Conservation (phyloP, 2,329 filamentous ascomycete species). For the Pseudogymnoascus sp. region DNA sequence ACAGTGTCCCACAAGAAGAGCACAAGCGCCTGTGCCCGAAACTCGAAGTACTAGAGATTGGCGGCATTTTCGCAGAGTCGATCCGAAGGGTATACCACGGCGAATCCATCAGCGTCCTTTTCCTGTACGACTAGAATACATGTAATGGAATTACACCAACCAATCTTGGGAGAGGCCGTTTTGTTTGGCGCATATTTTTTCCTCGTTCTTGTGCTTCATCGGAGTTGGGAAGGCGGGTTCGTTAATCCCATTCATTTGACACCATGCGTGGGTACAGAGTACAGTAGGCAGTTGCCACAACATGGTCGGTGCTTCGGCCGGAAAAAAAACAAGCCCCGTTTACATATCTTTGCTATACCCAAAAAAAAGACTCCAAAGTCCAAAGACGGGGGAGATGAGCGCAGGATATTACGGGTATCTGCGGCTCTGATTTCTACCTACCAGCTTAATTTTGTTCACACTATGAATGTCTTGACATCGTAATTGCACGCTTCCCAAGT, state of each 20-base stretch:
- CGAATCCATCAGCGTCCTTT: slow-evolving; percentile 93
- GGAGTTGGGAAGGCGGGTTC: slow-evolving; percentile 7
- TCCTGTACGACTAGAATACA: slow-evolving; percentile 61
- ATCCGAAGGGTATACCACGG: slow-evolving; percentile 95
- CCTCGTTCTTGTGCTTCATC: slow-evolving; percentile 1
- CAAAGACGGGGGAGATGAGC: not conserved
- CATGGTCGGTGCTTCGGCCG: not conserved
- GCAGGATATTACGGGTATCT: slow-evolving; percentile 7
- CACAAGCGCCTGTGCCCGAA: slow-evolving; percentile 73
- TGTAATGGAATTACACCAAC: slow-evolving; percentile 7
- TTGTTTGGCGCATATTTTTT: slow-evolving; percentile 6
- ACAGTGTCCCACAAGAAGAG: slow-evolving; percentile 83
- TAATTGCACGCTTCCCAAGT: slow-evolving; percentile 12
- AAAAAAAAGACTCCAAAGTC: not conserved
- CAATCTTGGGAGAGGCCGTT: slow-evolving; percentile 5
- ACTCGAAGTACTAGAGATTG: slow-evolving; percentile 84
- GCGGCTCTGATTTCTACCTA: slow-evolving; percentile 7
- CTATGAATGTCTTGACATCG: slow-evolving; percentile 6
- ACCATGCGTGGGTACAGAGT: not conserved
- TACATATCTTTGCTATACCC: slow-evolving; percentile 5
- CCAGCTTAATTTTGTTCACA: slow-evolving; percentile 7
- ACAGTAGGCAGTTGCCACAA: slow-evolving; percentile 1
- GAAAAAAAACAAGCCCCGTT: slow-evolving; percentile 3
- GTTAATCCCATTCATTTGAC: slow-evolving; percentile 5
- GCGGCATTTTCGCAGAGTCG: slow-evolving; percentile 86